Conservation (phyloP, 1,139 yeast genomes). For the Pichia terricola region DNA sequence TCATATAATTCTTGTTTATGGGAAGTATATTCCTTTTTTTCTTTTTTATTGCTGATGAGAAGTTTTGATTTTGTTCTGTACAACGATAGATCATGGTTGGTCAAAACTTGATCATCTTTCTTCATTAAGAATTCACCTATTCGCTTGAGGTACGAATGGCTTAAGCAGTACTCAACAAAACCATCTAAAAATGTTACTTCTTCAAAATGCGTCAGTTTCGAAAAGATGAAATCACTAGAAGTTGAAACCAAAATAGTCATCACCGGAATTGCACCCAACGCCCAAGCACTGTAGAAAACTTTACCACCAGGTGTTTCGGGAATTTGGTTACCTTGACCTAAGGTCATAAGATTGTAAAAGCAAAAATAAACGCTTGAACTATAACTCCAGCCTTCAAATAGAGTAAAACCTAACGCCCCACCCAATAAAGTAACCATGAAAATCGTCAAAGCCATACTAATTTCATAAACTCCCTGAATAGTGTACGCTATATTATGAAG, state of each 20-base stretch:
- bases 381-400: slow-evolving; percentile 59
- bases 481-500: slow-evolving; percentile 10
- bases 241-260: slow-evolving; percentile 76
- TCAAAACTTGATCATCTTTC: background rate
- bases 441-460: slow-evolving; percentile 33
- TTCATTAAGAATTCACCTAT: slow-evolving; percentile 10
- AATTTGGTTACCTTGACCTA: slow-evolving; percentile 75
- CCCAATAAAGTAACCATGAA: slow-evolving; percentile 58
- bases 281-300: slow-evolving; percentile 70
- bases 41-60: background rate
- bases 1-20: background rate
- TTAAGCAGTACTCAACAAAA: slow-evolving; percentile 9
- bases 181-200: slow-evolving; percentile 13
- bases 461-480: slow-evolving; percentile 23
- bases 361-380: slow-evolving; percentile 66
- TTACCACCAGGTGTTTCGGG: slow-evolving; percentile 59
- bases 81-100: background rate
- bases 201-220: slow-evolving; percentile 13
- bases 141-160: slow-evolving; percentile 7
- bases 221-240: slow-evolving; percentile 44
- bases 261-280: slow-evolving; percentile 70
- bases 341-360: slow-evolving; percentile 63
- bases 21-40: background rate
- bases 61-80: slow-evolving; percentile 4
- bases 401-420: slow-evolving; percentile 58